Conservation (phyloP, 2,329 filamentous ascomycete genomes). For the Blastomyces emzantsi region DNA sequence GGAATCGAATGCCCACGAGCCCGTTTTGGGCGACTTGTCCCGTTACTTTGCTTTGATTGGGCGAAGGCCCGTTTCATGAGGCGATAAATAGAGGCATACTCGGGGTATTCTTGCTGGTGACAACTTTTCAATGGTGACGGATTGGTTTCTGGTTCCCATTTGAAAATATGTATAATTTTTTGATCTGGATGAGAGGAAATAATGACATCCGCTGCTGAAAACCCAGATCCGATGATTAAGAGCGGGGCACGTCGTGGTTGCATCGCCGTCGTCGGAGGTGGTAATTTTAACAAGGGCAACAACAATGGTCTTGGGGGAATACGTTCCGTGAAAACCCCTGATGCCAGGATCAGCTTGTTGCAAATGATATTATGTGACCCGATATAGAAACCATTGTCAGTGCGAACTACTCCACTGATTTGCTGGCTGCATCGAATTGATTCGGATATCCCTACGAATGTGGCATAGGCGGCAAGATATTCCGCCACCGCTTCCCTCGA, state of each 20-base stretch:
- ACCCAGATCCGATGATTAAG: slow-evolving; percentile 52
- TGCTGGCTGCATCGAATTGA: slow-evolving; percentile 37
- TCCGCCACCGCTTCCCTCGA: slow-evolving; percentile 46
- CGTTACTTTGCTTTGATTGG: slow-evolving; percentile 14
- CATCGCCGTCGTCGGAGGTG: slow-evolving; percentile 17
- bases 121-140: slow-evolving; percentile 51
- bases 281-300: slow-evolving; percentile 35
- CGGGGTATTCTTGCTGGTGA: slow-evolving; percentile 53
- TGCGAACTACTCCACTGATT: slow-evolving; percentile 38
- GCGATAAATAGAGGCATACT: slow-evolving; percentile 52
- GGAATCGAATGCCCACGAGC: slow-evolving; percentile 32
- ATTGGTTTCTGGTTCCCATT: slow-evolving; percentile 48
- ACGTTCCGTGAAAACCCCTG: slow-evolving; percentile 49
- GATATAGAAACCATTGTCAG: slow-evolving; percentile 41
- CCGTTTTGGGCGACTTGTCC: slow-evolving; percentile 20
- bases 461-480: slow-evolving; percentile 48
- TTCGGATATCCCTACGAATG: slow-evolving; percentile 44
- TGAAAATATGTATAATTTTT: slow-evolving; percentile 51
- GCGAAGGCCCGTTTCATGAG: slow-evolving; percentile 48
- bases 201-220: slow-evolving; percentile 54
- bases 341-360: slow-evolving; percentile 50
- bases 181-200: slow-evolving; percentile 44
- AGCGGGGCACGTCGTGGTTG: slow-evolving; percentile 32
- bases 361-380: slow-evolving; percentile 45
- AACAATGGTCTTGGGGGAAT: slow-evolving; percentile 45